Conservation (phyloP, 495 filamentous ascomycete species). For the Xylaria longipes region DNA sequence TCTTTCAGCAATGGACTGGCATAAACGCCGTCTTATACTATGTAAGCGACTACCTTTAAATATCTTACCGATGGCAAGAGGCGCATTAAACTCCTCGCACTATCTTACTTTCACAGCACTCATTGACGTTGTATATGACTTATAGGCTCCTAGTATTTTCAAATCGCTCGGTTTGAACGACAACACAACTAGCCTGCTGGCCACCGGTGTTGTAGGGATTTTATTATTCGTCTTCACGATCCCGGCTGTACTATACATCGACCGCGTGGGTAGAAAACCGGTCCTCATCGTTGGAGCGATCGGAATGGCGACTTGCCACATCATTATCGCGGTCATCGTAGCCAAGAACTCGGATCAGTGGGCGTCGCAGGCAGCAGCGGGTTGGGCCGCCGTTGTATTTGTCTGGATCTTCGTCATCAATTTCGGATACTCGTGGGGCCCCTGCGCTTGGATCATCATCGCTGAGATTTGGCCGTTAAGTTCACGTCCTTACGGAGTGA, state of each 20-base stretch:
- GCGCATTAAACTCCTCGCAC: not conserved
- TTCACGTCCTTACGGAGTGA: constrained; percentile 75
- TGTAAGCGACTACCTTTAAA: not conserved
- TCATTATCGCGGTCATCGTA: constrained; percentile 77
- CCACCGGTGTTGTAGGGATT: constrained; percentile 81
- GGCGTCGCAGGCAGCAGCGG: constrained; percentile 64
- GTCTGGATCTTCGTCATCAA: constrained; percentile 85
- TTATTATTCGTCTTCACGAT: constrained; percentile 74
- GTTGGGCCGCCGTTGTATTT: constrained; percentile 80
- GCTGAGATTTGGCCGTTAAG: constrained; percentile 80
- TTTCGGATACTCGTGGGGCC: constrained; percentile 79
- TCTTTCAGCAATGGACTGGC: constrained; percentile 80
- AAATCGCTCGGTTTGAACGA: constrained; percentile 65
- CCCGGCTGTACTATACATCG: constrained; percentile 71
- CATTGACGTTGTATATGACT: not conserved
- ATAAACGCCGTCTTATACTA: constrained; percentile 70
- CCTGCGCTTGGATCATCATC: constrained; percentile 74
- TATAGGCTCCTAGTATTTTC: constrained; percentile 79
- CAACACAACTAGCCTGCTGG: constrained; percentile 72
- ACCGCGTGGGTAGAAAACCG: constrained; percentile 64
- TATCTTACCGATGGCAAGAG: not conserved
- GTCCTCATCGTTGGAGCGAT: constrained; percentile 62
- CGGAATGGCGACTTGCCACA: constrained; percentile 67
- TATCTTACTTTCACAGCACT: not conserved
- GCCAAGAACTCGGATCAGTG: constrained; percentile 67